Evolutionary conservation across 441 rosid species (phyloP).

Genomic region (Bruguiera hainesii): DNA sequence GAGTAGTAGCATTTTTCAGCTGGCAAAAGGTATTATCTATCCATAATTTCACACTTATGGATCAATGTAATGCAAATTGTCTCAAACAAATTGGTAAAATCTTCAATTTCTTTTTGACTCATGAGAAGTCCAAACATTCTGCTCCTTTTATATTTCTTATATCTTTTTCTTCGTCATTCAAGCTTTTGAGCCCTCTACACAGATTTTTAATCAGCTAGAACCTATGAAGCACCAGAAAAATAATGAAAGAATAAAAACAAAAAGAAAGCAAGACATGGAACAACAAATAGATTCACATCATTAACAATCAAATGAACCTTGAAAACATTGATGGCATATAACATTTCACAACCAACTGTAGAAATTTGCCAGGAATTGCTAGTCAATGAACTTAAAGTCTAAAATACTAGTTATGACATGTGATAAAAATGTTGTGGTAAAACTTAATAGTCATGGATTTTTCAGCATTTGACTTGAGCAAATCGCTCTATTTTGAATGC

Average conservation of each 20-base stretch:
- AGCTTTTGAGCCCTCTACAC: slow-evolving; percentile 1
- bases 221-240: background rate
- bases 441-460: background rate
- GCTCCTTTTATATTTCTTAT: background rate
- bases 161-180: background rate
- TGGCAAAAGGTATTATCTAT: too few species aligned
- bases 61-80: too few species aligned
- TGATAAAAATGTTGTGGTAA: background rate
- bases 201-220: background rate
- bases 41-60: too few species aligned
- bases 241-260: background rate
- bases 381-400: background rate
- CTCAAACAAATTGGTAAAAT: too few species aligned
- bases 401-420: background rate
- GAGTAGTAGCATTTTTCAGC: too few species aligned
- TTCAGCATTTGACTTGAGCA: background rate
- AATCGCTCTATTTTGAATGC: background rate
- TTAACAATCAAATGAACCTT: background rate
- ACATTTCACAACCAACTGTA: background rate
- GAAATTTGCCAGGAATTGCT: background rate
- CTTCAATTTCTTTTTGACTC: background rate
- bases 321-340: background rate
- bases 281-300: too few species aligned
- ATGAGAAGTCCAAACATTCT: background rate
- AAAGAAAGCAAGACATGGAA: background rate